Percentiles rank a stretch among this genome's conserved stretches.
These are phyloP conservation scores for Aureobasidium sp. DNA, from an alignment of 2,329 filamentous ascomycete species.

Conservation along the genomic window DNA sequence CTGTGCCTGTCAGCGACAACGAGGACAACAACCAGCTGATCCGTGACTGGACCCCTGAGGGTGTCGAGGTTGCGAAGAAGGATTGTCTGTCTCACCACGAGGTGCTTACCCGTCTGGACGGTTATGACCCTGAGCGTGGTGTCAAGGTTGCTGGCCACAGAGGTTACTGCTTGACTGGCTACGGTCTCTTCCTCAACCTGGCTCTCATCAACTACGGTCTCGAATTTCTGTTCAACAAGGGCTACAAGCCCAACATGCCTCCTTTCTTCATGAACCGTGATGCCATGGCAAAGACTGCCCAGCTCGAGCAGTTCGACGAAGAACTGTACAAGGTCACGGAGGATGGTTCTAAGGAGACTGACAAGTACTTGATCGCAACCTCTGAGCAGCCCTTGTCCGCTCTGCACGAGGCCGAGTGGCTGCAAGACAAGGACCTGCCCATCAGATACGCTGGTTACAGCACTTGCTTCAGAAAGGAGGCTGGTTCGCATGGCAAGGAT, in stretches of 20 bases:
- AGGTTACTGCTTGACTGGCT: slow-evolving; percentile 84
- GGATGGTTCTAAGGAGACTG: slow-evolving; percentile 68
- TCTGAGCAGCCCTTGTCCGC: slow-evolving; percentile 93
- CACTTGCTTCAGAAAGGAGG: slow-evolving; percentile 93
- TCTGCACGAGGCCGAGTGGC: slow-evolving; percentile 82
- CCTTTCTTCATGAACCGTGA: slow-evolving; percentile 93
- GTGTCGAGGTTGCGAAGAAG: slow-evolving; percentile 64
- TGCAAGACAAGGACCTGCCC: slow-evolving; percentile 73
- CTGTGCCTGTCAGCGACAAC: slow-evolving; percentile 73
- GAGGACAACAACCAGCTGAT: slow-evolving; percentile 75
- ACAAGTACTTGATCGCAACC: slow-evolving; percentile 78
- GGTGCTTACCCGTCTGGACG: slow-evolving; percentile 77
- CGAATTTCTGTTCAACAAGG: slow-evolving; percentile 74
- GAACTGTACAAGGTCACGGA: slow-evolving; percentile 93
- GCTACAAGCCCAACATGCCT: slow-evolving; percentile 52
- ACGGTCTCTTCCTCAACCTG: slow-evolving; percentile 85
- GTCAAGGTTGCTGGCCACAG: slow-evolving; percentile 92
- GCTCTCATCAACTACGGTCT: slow-evolving; percentile 93
- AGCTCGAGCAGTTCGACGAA: slow-evolving; percentile 95
- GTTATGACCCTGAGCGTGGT: slow-evolving; percentile 86
- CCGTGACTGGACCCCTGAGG: slow-evolving; percentile 68
- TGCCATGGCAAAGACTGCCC: slow-evolving; percentile 96
- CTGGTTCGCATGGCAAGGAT: slow-evolving; percentile 82
- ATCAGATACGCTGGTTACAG: slow-evolving; percentile 85
- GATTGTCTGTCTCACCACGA: slow-evolving; percentile 86